A percentile compares a stretch with the other conserved stretches of the same genome.
Conservation (phyloP, 2,329 filamentous ascomycete genomes). For the Fusarium sp. region DNA sequence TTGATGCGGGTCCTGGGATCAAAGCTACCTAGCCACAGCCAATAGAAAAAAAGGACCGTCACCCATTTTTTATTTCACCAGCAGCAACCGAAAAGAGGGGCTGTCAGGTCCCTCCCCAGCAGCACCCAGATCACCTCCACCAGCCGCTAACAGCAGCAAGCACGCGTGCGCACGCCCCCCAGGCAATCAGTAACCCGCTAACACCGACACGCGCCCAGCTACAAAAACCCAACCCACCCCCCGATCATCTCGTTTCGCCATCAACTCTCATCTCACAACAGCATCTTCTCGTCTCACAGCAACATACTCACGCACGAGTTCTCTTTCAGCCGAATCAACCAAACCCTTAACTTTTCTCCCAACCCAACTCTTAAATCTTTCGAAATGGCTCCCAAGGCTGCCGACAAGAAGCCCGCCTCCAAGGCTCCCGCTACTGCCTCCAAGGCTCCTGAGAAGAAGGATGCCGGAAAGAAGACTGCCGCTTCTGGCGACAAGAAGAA, state of each 20-base stretch:
- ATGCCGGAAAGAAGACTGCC: slow-evolving; percentile 99
- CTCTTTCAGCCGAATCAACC: slow-evolving; percentile 29
- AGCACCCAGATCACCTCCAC: slow-evolving; percentile 42
- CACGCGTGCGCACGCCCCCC: slow-evolving; percentile 46
- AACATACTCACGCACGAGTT: slow-evolving; percentile 33
- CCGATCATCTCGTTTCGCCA: slow-evolving; percentile 63
- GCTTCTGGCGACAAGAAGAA: slow-evolving; percentile 99
- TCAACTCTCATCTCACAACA: slow-evolving; percentile 59
- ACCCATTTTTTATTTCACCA: slow-evolving; percentile 39
- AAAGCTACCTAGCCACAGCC: slow-evolving; percentile 10
- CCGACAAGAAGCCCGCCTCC: slow-evolving; percentile 98
- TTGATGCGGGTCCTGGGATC: neutral
- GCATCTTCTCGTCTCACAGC: slow-evolving; percentile 52
- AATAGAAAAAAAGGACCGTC: slow-evolving; percentile 43
- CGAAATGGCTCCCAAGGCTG: slow-evolving; percentile 95
- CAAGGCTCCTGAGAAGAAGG: slow-evolving; percentile 92
- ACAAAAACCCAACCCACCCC: slow-evolving; percentile 71
- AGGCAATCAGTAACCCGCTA: slow-evolving; percentile 70
- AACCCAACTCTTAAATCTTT: slow-evolving; percentile 33
- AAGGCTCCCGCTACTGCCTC: slow-evolving; percentile 87
- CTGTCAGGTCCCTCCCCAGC: slow-evolving; percentile 31
- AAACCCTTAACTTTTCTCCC: slow-evolving; percentile 21
- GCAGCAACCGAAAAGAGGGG: slow-evolving; percentile 37
- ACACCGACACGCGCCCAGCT: slow-evolving; percentile 67
- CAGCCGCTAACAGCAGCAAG: slow-evolving; percentile 32